Conservation (phyloP, 2,329 filamentous ascomycete genomes). For the Botrytis paeoniae region DNA sequence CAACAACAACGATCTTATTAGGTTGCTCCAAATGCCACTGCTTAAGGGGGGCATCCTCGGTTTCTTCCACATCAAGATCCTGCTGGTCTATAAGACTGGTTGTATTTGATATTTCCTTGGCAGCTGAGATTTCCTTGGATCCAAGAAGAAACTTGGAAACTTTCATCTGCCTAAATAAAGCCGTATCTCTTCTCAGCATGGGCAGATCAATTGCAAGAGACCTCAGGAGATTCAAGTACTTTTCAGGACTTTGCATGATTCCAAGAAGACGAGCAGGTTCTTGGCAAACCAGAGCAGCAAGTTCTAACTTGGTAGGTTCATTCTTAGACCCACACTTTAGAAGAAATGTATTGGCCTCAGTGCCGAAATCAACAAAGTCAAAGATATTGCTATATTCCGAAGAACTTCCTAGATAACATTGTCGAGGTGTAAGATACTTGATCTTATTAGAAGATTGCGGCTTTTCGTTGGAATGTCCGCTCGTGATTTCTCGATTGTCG, state of each 20-base stretch:
- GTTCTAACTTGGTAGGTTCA: conserved; percentile 82
- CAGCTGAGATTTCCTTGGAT: conserved; percentile 63
- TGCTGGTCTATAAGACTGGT: conserved; percentile 35
- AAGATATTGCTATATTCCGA: conserved; percentile 81
- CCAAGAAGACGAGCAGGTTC: conserved; percentile 81
- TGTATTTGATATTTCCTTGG: conserved; percentile 28
- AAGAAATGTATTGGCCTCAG: conserved; percentile 83
- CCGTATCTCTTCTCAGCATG: conserved; percentile 72
- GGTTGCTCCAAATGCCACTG: conserved; percentile 72
- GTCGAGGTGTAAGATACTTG: conserved; percentile 62
- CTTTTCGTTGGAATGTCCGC: conserved; percentile 42
- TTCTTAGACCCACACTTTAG: conserved; percentile 85
- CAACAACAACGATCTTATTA: conserved; percentile 70
- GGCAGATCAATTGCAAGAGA: conserved; percentile 72
- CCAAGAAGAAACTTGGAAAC: conserved; percentile 75
- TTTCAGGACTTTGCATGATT: conserved; percentile 75
- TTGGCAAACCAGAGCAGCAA: conserved; percentile 77
- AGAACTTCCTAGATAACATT: conserved; percentile 76
- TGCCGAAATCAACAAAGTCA: conserved; percentile 93
- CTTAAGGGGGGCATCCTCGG: conserved; percentile 42
- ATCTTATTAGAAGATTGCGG: conserved; percentile 38
- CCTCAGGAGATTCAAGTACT: conserved; percentile 80
- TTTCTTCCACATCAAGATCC: conserved; percentile 45
- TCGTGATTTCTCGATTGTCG: conserved; percentile 35
- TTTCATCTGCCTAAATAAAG: conserved; percentile 74